Percentiles rank a stretch among this genome's conserved stretches.
phyloP scores from a whole-genome alignment of 257 asterid species.

The Plantago major region DNA sequence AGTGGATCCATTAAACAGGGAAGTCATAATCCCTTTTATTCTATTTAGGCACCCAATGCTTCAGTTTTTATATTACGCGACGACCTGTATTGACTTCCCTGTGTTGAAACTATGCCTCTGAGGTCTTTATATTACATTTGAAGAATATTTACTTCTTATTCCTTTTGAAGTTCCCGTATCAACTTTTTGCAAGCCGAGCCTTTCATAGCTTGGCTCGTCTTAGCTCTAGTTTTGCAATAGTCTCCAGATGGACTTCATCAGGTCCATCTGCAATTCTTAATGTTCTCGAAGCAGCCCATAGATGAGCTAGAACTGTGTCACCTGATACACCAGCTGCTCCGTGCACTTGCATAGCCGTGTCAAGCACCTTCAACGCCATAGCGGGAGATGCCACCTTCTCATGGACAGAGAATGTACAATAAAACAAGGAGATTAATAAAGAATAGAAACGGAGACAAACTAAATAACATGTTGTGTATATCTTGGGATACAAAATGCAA shows the following conservation, averaged over 20 bases:
- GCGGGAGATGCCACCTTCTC: slow-evolving; percentile 94
- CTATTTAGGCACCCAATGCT: no score
- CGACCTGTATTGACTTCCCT: no score
- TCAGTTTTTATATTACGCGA: no score
- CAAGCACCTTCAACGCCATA: slow-evolving; percentile 87
- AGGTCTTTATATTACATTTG: background rate
- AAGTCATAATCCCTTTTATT: no score
- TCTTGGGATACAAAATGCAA: background rate
- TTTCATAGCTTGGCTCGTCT: slow-evolving; percentile 69
- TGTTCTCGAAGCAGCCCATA: slow-evolving; percentile 88
- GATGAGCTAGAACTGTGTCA: slow-evolving; percentile 78
- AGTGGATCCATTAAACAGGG: no score
- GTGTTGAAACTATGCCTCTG: no score
- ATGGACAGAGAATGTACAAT: background rate
- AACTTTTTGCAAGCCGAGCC: background rate
- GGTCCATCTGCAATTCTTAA: slow-evolving; percentile 95
- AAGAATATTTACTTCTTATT: background rate
- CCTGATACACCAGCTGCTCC: slow-evolving; percentile 95
- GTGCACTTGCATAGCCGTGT: slow-evolving; percentile 94
- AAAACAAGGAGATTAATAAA: background rate
- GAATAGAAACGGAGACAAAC: background rate
- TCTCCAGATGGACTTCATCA: slow-evolving; percentile 90
- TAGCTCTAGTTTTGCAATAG: slow-evolving; percentile 79
- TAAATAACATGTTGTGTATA: no score
- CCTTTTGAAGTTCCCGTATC: background rate